Percentiles rank a stretch among this genome's conserved stretches.
These are phyloP conservation scores for Leavenworthia alabamica DNA, from an alignment of 345 rosid species.

Conservation along the genomic window DNA sequence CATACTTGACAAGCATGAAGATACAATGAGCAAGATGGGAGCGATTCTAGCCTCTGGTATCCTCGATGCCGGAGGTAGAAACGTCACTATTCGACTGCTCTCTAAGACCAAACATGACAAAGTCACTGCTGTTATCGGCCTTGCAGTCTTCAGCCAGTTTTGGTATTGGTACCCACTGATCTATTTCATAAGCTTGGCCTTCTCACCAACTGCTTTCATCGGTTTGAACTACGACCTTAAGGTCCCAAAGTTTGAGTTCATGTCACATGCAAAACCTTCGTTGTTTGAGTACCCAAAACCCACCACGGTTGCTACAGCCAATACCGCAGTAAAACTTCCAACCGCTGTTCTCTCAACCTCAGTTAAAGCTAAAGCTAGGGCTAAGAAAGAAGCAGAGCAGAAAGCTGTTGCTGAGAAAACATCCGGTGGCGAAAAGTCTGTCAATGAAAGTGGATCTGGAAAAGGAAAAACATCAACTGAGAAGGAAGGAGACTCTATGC, in stretches of 20 bases:
- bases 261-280: slow-evolving; percentile 91
- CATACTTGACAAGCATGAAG: slow-evolving; percentile 93
- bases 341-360: slow-evolving; percentile 96
- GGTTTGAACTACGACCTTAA: slow-evolving; percentile 89
- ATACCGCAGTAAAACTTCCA: slow-evolving; percentile 91
- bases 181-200: slow-evolving; percentile 80
- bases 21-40: slow-evolving; percentile 99
- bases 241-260: slow-evolving; percentile 89
- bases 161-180: slow-evolving; percentile 99
- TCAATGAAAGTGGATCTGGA: slow-evolving; percentile 40
- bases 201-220: slow-evolving; percentile 94
- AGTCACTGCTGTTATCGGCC: slow-evolving; percentile 92
- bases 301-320: slow-evolving; percentile 65
- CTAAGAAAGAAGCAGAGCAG: slow-evolving; percentile 96
- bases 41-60: slow-evolving; percentile 97
- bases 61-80: slow-evolving; percentile 99
- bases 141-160: slow-evolving; percentile 96
- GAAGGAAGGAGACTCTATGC: slow-evolving; percentile 93
- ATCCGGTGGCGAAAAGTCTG: slow-evolving; percentile 29
- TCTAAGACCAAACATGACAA: slow-evolving; percentile 96
- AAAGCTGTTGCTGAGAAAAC: slow-evolving; percentile 71
- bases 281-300: slow-evolving; percentile 96
- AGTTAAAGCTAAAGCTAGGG: slow-evolving; percentile 91
- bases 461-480: slow-evolving; percentile 72
- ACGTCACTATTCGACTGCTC: slow-evolving; percentile 84